phyloP scores from a whole-genome alignment of 805 yeast genomes.

The Candida nemodendra region DNA sequence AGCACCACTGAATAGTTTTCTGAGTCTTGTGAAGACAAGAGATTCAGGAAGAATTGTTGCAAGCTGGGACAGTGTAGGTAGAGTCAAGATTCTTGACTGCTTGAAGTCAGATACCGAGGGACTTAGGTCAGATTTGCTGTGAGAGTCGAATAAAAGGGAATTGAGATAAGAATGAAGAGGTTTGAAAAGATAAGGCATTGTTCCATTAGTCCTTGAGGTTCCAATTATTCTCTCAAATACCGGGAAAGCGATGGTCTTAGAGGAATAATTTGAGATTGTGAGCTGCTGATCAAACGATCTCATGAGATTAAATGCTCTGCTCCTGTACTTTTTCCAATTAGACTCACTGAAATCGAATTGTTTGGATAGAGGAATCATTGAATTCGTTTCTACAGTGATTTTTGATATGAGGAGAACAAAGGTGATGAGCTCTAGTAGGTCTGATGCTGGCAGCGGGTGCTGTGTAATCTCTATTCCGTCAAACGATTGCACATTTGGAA shows the following conservation, averaged over 20 bases:
- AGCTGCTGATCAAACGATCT: slow-evolving; percentile 48
- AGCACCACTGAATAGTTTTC: slow-evolving; percentile 68
- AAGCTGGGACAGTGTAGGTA: slow-evolving; percentile 37
- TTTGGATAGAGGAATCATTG: slow-evolving; percentile 14
- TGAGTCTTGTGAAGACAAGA: slow-evolving; percentile 45
- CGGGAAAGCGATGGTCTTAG: slow-evolving; percentile 23
- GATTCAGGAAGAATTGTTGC: slow-evolving; percentile 38
- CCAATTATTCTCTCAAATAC: slow-evolving; percentile 36
- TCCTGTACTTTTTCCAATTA: slow-evolving; percentile 44
- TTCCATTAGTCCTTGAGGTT: slow-evolving; percentile 14
- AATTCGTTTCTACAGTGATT: slow-evolving; percentile 21
- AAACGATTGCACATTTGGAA: slow-evolving; percentile 39
- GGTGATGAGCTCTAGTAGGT: slow-evolving; percentile 44
- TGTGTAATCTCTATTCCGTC: slow-evolving; percentile 43
- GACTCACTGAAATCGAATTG: slow-evolving; percentile 24
- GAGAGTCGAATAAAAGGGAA: slow-evolving; percentile 34
- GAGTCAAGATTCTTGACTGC: slow-evolving; percentile 39
- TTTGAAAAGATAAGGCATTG: slow-evolving; percentile 43
- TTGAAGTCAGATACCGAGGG: slow-evolving; percentile 10
- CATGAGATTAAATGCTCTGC: slow-evolving; percentile 44
- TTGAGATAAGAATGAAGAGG: slow-evolving; percentile 46
- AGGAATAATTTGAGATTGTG: slow-evolving; percentile 18
- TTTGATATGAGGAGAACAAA: slow-evolving; percentile 47
- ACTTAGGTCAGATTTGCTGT: background rate
- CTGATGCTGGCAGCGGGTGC: slow-evolving; percentile 38